Conservation (phyloP, 306 rosid genomes). For the Ziziphus jujuba region DNA sequence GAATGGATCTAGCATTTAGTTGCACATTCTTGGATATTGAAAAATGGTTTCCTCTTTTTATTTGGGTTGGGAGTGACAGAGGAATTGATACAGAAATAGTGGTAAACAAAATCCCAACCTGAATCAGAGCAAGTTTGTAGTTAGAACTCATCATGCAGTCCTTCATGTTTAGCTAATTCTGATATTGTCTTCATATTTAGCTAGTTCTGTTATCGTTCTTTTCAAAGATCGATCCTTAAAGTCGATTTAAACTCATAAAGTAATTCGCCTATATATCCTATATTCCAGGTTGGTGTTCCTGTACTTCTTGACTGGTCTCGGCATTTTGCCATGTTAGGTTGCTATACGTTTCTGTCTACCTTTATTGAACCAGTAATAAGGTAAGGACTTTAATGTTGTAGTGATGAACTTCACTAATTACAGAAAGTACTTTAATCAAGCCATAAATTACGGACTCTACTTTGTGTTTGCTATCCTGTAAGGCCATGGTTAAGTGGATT, state of each 20-base stretch:
- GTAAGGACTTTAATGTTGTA: slow-evolving; percentile 30
- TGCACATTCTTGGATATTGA: neutral
- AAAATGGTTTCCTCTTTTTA: no score
- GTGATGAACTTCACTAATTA: neutral
- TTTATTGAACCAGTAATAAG: slow-evolving; percentile 74
- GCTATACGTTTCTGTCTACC: slow-evolving; percentile 68
- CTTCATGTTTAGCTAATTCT: no score
- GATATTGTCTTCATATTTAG: no score
- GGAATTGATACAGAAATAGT: no score
- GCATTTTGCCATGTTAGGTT: slow-evolving; percentile 81
- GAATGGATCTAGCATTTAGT: neutral
- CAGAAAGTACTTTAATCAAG: neutral
- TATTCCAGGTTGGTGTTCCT: slow-evolving; percentile 74
- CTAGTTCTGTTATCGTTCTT: neutral
- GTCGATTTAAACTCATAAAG: neutral
- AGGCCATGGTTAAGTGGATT: slow-evolving; percentile 59
- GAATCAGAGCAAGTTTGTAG: no score
- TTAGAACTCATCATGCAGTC: no score
- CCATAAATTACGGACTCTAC: neutral
- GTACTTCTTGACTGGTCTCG: slow-evolving; percentile 86
- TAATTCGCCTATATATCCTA: neutral
- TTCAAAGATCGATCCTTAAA: neutral
- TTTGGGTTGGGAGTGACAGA: no score
- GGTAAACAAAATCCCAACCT: no score
- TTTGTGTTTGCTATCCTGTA: slow-evolving; percentile 7